These are phyloP conservation scores for Candida glucosophila DNA, from an alignment of 1,139 yeast species.

Conservation along the genomic window DNA sequence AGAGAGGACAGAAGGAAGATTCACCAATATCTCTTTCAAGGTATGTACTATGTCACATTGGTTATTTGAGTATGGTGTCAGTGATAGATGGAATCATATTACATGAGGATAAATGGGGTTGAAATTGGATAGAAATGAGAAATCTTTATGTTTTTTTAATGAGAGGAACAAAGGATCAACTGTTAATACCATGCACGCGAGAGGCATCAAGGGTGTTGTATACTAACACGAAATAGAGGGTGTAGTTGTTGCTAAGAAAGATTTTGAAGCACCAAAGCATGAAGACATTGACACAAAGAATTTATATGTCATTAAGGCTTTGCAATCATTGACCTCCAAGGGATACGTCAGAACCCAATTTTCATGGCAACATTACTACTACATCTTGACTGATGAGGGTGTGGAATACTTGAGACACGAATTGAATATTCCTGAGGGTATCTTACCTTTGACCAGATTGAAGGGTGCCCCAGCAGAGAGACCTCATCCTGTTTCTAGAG, in stretches of 20 bases:
- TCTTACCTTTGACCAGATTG: constrained; percentile 98
- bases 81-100: too few relatives aligned
- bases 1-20: constrained; percentile 99
- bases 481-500: constrained; percentile 42
- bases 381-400: constrained; percentile 99
- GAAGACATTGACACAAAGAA: constrained; percentile 97
- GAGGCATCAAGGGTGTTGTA: too few relatives aligned
- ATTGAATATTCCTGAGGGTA: constrained; percentile 97
- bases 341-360: constrained; percentile 99
- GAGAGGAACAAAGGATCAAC: too few relatives aligned
- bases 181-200: too few relatives aligned
- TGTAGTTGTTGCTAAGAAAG: constrained; percentile 99
- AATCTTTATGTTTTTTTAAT: too few relatives aligned
- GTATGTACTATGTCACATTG: too few relatives aligned
- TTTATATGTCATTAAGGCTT: constrained; percentile 98
- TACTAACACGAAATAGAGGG: constrained; percentile 66
- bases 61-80: too few relatives aligned
- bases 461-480: constrained; percentile 88
- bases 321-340: constrained; percentile 97
- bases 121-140: too few relatives aligned
- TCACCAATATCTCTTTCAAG: constrained; percentile 98
- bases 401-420: constrained; percentile 96
- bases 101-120: too few relatives aligned
- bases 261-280: constrained; percentile 95
- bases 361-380: constrained; percentile 99